Percentiles rank a stretch among this genome's conserved stretches.
These are phyloP conservation scores for Trametes polyzona DNA, from an alignment of 1,284 basidiomycete genomes.

Conservation along the genomic window DNA sequence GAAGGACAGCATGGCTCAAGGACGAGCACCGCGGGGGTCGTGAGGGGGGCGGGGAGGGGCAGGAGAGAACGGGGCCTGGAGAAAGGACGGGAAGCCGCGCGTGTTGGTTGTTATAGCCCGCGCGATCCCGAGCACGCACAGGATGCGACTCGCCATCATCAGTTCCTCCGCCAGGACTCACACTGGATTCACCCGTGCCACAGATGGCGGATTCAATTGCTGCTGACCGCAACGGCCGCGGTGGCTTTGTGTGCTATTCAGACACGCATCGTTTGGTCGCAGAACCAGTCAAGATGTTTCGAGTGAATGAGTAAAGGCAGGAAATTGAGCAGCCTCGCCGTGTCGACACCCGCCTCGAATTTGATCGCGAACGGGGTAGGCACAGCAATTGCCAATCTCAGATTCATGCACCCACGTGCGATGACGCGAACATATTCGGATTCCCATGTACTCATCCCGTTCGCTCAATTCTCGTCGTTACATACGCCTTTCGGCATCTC, in stretches of 20 bases:
- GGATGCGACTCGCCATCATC: not conserved
- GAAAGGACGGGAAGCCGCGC: not conserved
- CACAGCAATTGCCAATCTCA: constrained; percentile 1
- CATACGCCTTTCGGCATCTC: too few relatives aligned
- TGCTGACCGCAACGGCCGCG: not conserved
- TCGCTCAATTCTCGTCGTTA: too few relatives aligned
- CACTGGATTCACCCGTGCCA: not conserved
- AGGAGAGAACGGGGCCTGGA: not conserved
- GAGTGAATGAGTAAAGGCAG: not conserved
- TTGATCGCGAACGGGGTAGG: not conserved
- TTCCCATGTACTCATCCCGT: too few relatives aligned
- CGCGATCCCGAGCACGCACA: constrained; percentile 1
- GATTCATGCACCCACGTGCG: not conserved
- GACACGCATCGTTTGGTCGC: too few relatives aligned
- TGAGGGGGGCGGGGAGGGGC: not conserved
- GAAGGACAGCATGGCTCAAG: constrained; percentile 14
- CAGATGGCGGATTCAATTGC: not conserved
- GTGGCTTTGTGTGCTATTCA: not conserved
- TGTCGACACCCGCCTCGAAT: not conserved
- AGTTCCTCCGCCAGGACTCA: not conserved
- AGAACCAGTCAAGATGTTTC: not conserved
- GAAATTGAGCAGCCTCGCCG: not conserved
- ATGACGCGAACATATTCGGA: not conserved
- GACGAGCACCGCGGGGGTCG: too few relatives aligned
- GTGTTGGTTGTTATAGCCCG: not conserved